These are phyloP conservation scores for Sordariomycetes sp. DNA, from an alignment of 2,329 filamentous ascomycete genomes.

Conservation along the genomic window DNA sequence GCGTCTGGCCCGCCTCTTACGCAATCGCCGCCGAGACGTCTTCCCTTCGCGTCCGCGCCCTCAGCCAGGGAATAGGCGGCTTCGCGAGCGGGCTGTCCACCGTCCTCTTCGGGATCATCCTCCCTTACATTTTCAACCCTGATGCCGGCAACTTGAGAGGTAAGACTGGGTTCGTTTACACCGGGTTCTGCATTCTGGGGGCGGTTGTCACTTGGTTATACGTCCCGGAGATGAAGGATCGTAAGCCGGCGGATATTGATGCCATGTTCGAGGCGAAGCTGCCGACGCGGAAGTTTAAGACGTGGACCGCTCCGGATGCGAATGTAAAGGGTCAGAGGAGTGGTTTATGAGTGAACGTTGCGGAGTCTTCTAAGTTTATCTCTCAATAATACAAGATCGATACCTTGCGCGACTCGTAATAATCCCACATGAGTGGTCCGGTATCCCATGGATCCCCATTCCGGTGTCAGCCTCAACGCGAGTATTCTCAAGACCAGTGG, in stretches of 20 bases:
- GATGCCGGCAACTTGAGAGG: constrained; percentile 24
- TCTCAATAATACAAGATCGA: too few relatives aligned
- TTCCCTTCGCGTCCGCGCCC: constrained; percentile 28
- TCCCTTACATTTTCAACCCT: constrained; percentile 30
- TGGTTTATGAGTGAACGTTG: too few relatives aligned
- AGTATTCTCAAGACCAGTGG: too few relatives aligned
- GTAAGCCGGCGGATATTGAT: constrained; percentile 36
- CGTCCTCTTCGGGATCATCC: constrained; percentile 26
- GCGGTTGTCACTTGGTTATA: constrained; percentile 27
- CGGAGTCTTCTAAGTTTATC: too few relatives aligned
- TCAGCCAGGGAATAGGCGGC: constrained; percentile 31
- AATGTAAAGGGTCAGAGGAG: too few relatives aligned
- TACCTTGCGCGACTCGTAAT: too few relatives aligned
- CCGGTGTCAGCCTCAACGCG: too few relatives aligned
- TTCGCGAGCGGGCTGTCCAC: constrained; percentile 25
- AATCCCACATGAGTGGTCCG: too few relatives aligned
- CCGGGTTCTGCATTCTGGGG: constrained; percentile 21
- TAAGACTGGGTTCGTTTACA: constrained; percentile 27
- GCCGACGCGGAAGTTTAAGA: not conserved
- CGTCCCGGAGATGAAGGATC: constrained; percentile 42
- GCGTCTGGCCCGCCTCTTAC: constrained; percentile 30
- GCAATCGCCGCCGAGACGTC: constrained; percentile 30
- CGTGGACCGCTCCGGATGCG: not conserved
- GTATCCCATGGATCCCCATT: too few relatives aligned
- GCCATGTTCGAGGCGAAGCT: not conserved